Conservation (phyloP, 2,329 filamentous ascomycete genomes). For the Ceratocystis cubensis region DNA sequence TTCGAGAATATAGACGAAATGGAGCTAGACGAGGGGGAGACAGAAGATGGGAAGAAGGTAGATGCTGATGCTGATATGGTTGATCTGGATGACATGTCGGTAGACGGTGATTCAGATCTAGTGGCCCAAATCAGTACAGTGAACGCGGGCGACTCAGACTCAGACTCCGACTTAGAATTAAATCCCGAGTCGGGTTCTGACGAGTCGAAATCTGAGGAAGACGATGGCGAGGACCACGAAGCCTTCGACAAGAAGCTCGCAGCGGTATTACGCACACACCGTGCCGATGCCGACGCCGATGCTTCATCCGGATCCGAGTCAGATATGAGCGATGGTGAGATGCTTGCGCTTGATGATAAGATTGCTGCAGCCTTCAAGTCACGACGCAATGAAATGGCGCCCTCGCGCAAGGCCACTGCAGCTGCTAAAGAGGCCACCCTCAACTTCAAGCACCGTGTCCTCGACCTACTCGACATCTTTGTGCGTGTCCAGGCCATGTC, state of each 20-base stretch:
- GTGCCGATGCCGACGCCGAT: conserved; percentile 45
- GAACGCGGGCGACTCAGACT: conserved; percentile 30
- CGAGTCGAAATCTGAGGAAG: conserved; percentile 34
- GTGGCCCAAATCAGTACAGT: conserved; percentile 23
- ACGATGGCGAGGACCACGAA: conserved; percentile 34
- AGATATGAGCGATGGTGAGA: conserved; percentile 92
- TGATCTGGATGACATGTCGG: conserved; percentile 38
- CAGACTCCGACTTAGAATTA: conserved; percentile 31
- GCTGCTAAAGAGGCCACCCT: conserved; percentile 80
- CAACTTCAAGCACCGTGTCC: conserved; percentile 87
- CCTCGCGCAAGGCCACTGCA: conserved; percentile 71
- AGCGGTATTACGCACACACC: conserved; percentile 61
- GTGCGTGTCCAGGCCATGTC: conserved; percentile 64
- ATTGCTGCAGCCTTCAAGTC: conserved; percentile 77
- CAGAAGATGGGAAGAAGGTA: conserved; percentile 3
- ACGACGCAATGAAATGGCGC: conserved; percentile 47
- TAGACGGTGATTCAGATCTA: conserved; percentile 31
- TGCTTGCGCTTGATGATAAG: conserved; percentile 77
- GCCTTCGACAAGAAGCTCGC: conserved; percentile 63
- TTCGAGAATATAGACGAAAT: conserved; percentile 55
- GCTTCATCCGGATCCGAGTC: conserved; percentile 50
- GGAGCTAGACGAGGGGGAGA: conserved; percentile 15
- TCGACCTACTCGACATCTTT: conserved; percentile 79
- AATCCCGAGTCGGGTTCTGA: conserved; percentile 33
- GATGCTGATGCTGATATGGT: conserved; percentile 32